Percentiles rank a stretch among this genome's conserved stretches.
phyloP scores from a whole-genome alignment of 2,329 filamentous ascomycete species.

The Ophiostoma ips region DNA sequence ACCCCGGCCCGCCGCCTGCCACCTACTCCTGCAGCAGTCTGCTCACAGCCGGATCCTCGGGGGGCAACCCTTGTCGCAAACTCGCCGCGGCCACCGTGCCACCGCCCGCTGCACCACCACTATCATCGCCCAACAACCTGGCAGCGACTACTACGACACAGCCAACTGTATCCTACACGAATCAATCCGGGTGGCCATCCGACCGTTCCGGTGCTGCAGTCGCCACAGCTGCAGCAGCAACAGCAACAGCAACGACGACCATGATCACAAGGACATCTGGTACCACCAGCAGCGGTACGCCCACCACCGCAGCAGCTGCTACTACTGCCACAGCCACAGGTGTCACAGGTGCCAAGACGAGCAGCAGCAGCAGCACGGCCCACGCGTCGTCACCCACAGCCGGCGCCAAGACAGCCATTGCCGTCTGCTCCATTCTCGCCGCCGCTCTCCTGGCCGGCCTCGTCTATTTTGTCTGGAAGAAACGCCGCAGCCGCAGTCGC shows the following conservation, averaged over 20 bases:
- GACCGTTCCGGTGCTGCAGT: too few species aligned
- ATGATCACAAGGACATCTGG: not conserved
- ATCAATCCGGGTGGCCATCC: too few species aligned
- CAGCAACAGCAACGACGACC: not conserved
- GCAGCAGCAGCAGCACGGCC: not conserved
- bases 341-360: too few species aligned
- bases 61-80: slow-evolving; percentile 1
- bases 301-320: too few species aligned
- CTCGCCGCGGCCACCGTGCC: not conserved
- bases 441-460: slow-evolving; percentile 24
- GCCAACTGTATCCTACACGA: too few species aligned
- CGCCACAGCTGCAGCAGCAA: not conserved
- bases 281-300: not conserved
- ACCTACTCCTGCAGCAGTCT: slow-evolving; percentile 17
- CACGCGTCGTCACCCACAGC: slow-evolving; percentile 9
- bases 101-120: not conserved
- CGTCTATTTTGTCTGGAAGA: slow-evolving; percentile 23
- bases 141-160: not conserved
- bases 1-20: slow-evolving; percentile 24
- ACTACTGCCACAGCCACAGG: too few species aligned
- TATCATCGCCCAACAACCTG: not conserved
- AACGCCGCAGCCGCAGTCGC: slow-evolving; percentile 5
- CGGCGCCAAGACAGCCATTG: slow-evolving; percentile 32
- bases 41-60: slow-evolving; percentile 4
- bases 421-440: slow-evolving; percentile 26